Base-by-base conservation (phyloP, 1,284 basidiomycete species). In the Naganishia liquefaciens region DNA sequence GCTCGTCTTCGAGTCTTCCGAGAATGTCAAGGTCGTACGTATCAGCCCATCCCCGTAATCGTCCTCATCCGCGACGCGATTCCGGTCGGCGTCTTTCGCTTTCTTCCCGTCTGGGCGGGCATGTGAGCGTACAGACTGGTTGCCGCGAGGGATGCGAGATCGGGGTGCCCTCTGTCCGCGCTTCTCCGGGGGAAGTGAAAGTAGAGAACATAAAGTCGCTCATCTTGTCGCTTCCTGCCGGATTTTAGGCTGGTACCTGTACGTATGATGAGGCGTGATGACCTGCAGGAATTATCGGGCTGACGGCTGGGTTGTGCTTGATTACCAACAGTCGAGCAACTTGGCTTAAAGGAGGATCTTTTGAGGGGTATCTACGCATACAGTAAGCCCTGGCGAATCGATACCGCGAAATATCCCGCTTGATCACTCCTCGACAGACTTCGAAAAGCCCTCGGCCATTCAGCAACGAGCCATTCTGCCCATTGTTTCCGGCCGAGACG, bases 401-500 rank as follows among this genome's bases (percentile, higher is more conserved):
- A 4, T 30, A 25, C 19, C 17, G 55, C 33, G 27, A 13, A 13
- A n/a, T n/a, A 33, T 54, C 25, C 21, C 21, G 10, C 19, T 23
- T 40, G 13, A 17, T 61, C n/a, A 30, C 39, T 21, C 10, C 21
- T 25, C 40, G 54, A 17, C 72, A 96, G 93, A 95, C 81, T 99
- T 99, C 74, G 96, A 99, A 84, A 96, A 95, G 79, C 93, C 96
- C 27, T 98, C 95, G 68, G 95, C 95, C 57, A 99, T 99, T 76
- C 95, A 99, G 81, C 94, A 98, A 80, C 88, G 95, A 71, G 95
- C 95, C 33, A 98, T 99, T 77, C 81, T 94, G 53, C 95, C 95
- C 63, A 95, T 99, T 75, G 93, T 87, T 58, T 89, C 93, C 80
- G 92, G 92, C 23, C 87, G 93, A 70, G 94, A 98, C 83, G 94